Conservation (phyloP, 768 basidiomycete species). For the Tephrocybe sp. region DNA sequence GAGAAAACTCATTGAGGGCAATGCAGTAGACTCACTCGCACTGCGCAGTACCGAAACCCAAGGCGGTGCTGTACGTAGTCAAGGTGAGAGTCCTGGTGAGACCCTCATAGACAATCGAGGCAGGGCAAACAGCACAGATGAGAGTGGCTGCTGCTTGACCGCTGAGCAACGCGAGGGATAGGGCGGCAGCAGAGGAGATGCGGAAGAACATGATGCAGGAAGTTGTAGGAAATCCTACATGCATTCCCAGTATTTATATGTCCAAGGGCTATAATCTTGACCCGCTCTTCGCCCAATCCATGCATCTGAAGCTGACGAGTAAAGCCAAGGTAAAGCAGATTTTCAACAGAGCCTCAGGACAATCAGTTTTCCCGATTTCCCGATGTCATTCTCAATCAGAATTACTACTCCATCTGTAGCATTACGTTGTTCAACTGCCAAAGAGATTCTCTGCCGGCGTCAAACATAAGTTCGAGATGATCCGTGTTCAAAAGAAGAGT, state of each 20-base stretch:
- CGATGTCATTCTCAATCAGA: no score
- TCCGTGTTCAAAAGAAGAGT: neutral
- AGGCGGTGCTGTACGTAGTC: slow-evolving; percentile 8
- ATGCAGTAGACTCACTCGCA: slow-evolving; percentile 13
- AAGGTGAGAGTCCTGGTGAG: slow-evolving; percentile 11
- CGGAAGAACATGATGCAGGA: slow-evolving; percentile 5
- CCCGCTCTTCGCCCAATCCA: no score
- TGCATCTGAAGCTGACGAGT: no score
- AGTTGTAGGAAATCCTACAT: neutral
- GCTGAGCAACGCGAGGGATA: slow-evolving; percentile 3
- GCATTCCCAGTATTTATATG: neutral
- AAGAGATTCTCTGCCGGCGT: neutral
- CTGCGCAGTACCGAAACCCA: slow-evolving; percentile 2
- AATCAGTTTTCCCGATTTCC: no score
- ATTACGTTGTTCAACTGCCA: neutral
- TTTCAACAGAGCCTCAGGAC: neutral
- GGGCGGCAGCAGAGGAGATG: neutral
- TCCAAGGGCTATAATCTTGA: no score
- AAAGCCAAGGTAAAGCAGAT: no score
- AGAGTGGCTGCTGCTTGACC: slow-evolving; percentile 6
- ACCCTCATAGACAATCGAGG: slow-evolving; percentile 9
- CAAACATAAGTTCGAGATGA: neutral
- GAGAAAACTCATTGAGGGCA: neutral
- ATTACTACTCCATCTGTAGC: neutral
- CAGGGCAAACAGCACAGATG: slow-evolving; percentile 12